phyloP scores from a whole-genome alignment of 345 rosid species.

The Geranium rotundifolium region DNA sequence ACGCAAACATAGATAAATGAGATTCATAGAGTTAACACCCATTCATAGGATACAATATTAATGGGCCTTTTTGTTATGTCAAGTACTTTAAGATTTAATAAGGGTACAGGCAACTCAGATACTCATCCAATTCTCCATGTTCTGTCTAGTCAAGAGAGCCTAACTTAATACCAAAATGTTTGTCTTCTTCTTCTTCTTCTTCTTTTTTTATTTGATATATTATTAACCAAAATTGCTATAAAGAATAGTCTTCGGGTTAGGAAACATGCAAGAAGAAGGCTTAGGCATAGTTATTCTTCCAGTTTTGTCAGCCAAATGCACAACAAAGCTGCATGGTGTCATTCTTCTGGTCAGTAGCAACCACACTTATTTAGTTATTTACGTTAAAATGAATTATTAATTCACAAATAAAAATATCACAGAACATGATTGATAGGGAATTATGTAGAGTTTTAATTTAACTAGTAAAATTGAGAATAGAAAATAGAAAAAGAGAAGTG shows the following conservation, averaged over 20 bases:
- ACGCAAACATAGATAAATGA: not conserved
- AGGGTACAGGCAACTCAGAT: not conserved
- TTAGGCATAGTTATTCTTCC: not conserved
- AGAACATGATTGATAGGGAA: no score
- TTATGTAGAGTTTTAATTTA: no score
- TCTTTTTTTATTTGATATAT: no score
- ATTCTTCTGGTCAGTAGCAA: slow-evolving; percentile 1
- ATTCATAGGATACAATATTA: not conserved
- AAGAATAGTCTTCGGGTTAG: not conserved
- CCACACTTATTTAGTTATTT: no score
- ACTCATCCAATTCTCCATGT: not conserved
- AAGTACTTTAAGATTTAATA: not conserved
- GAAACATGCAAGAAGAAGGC: not conserved
- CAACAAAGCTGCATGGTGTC: slow-evolving; percentile 8
- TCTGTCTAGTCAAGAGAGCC: not conserved
- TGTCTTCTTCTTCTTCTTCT: not conserved
- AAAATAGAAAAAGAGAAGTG: not conserved
- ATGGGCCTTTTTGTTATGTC: not conserved
- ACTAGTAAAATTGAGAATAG: not conserved
- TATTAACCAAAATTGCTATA: not conserved
- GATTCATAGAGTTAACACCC: no score
- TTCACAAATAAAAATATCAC: no score
- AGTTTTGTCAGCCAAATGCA: slow-evolving; percentile 8
- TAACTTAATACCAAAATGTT: not conserved
- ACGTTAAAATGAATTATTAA: no score